Evolutionary conservation across 495 filamentous ascomycete genomes (phyloP), one percentile per base, ranked within the genome.

Genomic region (Penicillium psychrofluorescens): DNA sequence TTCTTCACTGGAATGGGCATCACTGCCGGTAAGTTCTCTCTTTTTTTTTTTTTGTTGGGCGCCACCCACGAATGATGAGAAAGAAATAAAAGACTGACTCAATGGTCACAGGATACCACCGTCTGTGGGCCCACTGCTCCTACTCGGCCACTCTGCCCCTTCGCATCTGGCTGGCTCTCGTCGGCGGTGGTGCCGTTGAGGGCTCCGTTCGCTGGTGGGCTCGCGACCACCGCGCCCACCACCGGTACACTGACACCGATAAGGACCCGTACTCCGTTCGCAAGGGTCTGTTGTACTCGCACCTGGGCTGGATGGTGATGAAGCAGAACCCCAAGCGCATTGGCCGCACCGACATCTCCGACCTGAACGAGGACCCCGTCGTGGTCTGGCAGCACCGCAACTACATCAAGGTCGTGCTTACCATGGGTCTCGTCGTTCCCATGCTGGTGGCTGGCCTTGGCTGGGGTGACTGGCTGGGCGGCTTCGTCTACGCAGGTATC

Each of bases 251-350:
- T 75, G 94, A 97, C 57, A 99, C 94, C 57, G 86, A 95, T 41
- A 97, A 99, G 74, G 94, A 99, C 59, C 94, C 94, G 16, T 99
- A 97, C 77, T 94, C 87, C 41, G 94, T 99, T 51, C 88, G 92
- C 70, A 99, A 99, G 81, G 92, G 92, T 49, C 79, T 95, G 22
- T 68, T 94, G 55, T 98, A 98, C 79, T 95, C 88, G 41, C 92
- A 98, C 73, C 73, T 98, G 38, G 92, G 92, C 61, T 84, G 81
- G 81, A 94, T 94, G 88, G 71, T 94, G 53, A 83, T 94, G 78
- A 90, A 91, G 76, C 88, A 94, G 73, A 92, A 94, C 73, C 88
- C 88, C 47, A 88, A 88, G 74, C 83, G 85, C 33, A 88, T 90
- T 55, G 92, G 92, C 67, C 88, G 92, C 41, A 95, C 90, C 66